phyloP scores from a whole-genome alignment of 2,329 filamentous ascomycete genomes.

The Zelopaecilomyces penicillatus region DNA sequence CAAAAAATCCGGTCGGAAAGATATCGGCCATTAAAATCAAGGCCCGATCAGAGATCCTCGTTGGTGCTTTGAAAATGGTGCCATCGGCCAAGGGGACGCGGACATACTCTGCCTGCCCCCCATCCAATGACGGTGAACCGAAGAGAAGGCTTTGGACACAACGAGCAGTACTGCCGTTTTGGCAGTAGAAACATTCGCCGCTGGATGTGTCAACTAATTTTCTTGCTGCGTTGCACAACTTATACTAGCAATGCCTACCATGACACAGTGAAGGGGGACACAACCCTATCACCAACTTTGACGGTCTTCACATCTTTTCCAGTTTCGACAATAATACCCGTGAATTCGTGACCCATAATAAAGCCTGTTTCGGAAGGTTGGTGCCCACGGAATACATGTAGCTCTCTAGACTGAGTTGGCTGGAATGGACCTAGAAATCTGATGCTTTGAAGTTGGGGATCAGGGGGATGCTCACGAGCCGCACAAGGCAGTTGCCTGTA shows the following conservation, averaged over 20 bases:
- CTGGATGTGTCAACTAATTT: too few relatives aligned
- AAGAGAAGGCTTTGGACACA: conserved; percentile 65
- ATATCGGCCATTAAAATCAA: conserved; percentile 89
- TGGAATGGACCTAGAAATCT: too few relatives aligned
- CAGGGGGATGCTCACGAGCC: conserved; percentile 57
- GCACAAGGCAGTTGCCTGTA: conserved; percentile 75
- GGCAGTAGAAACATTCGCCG: conserved; percentile 77
- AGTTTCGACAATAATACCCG: conserved; percentile 61
- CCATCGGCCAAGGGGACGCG: conserved; percentile 74
- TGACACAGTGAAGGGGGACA: conserved; percentile 75
- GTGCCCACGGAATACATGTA: conserved; percentile 80
- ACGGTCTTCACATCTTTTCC: conserved; percentile 62
- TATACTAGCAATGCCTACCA: conserved; percentile 42
- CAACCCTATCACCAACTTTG: conserved; percentile 66
- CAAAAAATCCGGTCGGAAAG: conserved; percentile 81
- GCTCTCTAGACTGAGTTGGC: conserved; percentile 53
- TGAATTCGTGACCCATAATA: conserved; percentile 80
- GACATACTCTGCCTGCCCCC: conserved; percentile 75
- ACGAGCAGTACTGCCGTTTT: conserved; percentile 64
- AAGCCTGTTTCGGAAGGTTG: conserved; percentile 58
- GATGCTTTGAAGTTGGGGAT: neutral
- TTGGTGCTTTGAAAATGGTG: conserved; percentile 64
- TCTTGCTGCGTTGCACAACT: neutral
- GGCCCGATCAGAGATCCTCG: conserved; percentile 60
- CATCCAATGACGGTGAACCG: conserved; percentile 60